Conservation (phyloP, 805 yeast genomes). For the Pichia ethanolica region DNA sequence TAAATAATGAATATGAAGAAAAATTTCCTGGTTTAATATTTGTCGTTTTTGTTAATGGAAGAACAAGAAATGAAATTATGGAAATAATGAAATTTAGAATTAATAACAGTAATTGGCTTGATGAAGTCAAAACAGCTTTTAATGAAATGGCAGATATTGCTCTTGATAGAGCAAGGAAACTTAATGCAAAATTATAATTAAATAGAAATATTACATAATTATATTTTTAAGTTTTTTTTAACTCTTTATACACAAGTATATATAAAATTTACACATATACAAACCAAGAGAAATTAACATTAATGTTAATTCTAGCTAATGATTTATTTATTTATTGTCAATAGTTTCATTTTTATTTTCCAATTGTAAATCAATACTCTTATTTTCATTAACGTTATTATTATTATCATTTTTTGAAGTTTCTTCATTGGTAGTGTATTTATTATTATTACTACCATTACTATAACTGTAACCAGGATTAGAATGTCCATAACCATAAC, state of each 20-base stretch:
- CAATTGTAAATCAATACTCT: no score
- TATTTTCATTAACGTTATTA: neutral
- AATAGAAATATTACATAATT: no score
- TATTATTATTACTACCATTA: neutral
- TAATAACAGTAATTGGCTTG: slow-evolving; percentile 39
- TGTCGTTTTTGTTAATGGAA: slow-evolving; percentile 85
- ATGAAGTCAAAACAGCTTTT: slow-evolving; percentile 62
- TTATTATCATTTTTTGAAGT: neutral
- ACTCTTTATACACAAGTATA: neutral
- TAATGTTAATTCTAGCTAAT: neutral
- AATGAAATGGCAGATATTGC: slow-evolving; percentile 93
- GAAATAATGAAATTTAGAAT: slow-evolving; percentile 54
- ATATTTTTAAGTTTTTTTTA: no score
- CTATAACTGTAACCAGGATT: neutral
- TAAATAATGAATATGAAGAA: slow-evolving; percentile 44
- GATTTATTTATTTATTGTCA: neutral
- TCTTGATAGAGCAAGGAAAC: slow-evolving; percentile 58
- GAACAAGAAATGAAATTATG: slow-evolving; percentile 61
- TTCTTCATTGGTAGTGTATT: neutral
- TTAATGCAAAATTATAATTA: slow-evolving; percentile 30
- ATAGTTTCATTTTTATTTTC: no score
- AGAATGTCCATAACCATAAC: no score
- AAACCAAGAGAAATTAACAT: no score
- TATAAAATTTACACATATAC: neutral
- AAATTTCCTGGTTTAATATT: slow-evolving; percentile 63